Evolutionary conservation across 1,284 basidiomycete species (phyloP).

Genomic region (Xerocomus amazonicus): DNA sequence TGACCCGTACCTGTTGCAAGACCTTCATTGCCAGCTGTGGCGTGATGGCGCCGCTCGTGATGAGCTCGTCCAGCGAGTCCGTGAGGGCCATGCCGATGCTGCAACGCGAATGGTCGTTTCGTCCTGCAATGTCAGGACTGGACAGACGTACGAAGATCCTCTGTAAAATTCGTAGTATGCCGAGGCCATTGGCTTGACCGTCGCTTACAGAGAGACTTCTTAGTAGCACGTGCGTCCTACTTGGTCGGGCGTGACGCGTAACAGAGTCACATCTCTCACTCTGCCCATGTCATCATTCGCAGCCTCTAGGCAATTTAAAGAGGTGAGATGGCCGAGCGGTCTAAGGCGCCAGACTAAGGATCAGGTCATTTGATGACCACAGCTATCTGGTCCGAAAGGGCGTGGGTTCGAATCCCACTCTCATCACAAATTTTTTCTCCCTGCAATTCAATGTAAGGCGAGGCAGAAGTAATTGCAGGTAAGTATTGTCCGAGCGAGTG

Average conservation of each 20-base stretch:
- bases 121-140: not conserved
- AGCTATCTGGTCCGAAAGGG: constrained; percentile 54
- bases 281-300: too few relatives aligned
- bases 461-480: too few relatives aligned
- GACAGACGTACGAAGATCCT: constrained; percentile 70
- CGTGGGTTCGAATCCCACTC: constrained; percentile 73
- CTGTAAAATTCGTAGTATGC: constrained; percentile 92
- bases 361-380: constrained; percentile 34
- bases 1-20: constrained; percentile 76
- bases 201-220: not conserved
- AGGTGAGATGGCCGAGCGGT: constrained; percentile 62
- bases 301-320: too few relatives aligned
- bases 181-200: constrained; percentile 52
- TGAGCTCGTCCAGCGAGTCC: constrained; percentile 98
- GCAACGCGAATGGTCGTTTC: constrained; percentile 3
- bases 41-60: constrained; percentile 94
- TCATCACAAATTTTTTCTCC: constrained; percentile 33
- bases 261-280: too few relatives aligned
- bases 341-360: constrained; percentile 70
- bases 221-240: too few relatives aligned
- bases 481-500: too few relatives aligned
- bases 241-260: too few relatives aligned
- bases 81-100: constrained; percentile 97
- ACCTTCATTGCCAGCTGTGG: constrained; percentile 98
- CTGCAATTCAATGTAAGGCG: not conserved